Evolutionary conservation across 1,284 basidiomycete genomes (phyloP).

Genomic region (Cryptococcus floricola): DNA sequence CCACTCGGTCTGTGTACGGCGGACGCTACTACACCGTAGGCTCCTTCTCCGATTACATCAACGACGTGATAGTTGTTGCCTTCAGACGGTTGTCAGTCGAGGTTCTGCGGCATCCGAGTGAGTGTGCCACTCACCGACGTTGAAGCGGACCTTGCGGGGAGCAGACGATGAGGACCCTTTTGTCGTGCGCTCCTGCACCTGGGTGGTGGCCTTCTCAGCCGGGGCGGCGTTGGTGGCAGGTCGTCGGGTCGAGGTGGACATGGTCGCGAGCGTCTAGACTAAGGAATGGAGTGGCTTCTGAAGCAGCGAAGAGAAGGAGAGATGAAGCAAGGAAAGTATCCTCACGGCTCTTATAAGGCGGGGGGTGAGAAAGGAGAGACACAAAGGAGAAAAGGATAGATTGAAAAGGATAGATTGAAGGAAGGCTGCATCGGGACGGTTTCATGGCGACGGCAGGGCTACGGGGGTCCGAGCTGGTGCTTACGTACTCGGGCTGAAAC

Average conservation of each 20-base stretch:
- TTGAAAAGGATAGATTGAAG: no score
- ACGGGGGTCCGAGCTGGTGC: no score
- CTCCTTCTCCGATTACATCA: constrained; percentile 89
- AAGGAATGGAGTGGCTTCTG: not conserved
- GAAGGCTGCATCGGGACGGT: no score
- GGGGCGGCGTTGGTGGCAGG: not conserved
- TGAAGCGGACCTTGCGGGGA: constrained; percentile 85
- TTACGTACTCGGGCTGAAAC: no score
- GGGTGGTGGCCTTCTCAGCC: constrained; percentile 3
- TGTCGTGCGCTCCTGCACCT: constrained; percentile 32
- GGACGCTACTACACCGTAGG: constrained; percentile 70
- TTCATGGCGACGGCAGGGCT: no score
- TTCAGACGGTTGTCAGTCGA: not conserved
- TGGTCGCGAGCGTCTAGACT: not conserved
- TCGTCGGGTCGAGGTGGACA: not conserved
- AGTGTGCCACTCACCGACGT: constrained; percentile 65
- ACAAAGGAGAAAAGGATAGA: not conserved
- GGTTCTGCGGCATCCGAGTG: not conserved
- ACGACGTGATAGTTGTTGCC: constrained; percentile 73
- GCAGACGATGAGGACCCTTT: constrained; percentile 52
- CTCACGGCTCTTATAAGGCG: not conserved
- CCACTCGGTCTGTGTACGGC: constrained; percentile 75
- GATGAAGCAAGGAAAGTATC: not conserved
- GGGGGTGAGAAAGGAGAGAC: not conserved
- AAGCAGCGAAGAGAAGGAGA: not conserved